phyloP scores from a whole-genome alignment of 2,329 filamentous ascomycete genomes.

The Venturia pyrina region DNA sequence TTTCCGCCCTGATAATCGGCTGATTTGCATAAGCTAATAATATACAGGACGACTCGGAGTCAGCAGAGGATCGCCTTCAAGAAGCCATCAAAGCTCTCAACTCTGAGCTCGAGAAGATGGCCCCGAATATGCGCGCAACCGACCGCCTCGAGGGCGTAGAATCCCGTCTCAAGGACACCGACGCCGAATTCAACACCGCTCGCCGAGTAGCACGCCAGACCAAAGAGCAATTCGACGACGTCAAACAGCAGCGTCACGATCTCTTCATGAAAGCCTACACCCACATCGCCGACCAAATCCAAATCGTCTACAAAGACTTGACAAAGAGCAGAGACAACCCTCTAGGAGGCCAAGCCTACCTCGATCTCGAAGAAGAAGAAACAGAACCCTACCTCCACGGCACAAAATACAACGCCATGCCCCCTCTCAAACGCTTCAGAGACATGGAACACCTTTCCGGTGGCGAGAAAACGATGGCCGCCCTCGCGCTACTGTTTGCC shows the following conservation, averaged over 20 bases:
- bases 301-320: slow-evolving; percentile 86
- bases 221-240: slow-evolving; percentile 71
- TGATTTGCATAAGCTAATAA: neutral
- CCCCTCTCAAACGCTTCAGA: slow-evolving; percentile 91
- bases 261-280: slow-evolving; percentile 92
- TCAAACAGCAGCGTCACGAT: slow-evolving; percentile 75
- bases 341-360: slow-evolving; percentile 71
- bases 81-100: slow-evolving; percentile 68
- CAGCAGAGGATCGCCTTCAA: slow-evolving; percentile 63
- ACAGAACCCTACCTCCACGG: slow-evolving; percentile 92
- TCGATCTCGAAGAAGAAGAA: slow-evolving; percentile 82
- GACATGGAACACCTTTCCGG: slow-evolving; percentile 98
- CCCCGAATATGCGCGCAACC: slow-evolving; percentile 92
- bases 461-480: slow-evolving; percentile 98
- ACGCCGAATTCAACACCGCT: slow-evolving; percentile 82
- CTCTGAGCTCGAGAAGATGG: slow-evolving; percentile 80
- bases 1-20: neutral
- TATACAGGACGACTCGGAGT: slow-evolving; percentile 47
- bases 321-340: slow-evolving; percentile 86
- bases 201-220: slow-evolving; percentile 63
- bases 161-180: slow-evolving; percentile 68
- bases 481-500: slow-evolving; percentile 88
- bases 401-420: slow-evolving; percentile 98
- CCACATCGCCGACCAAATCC: slow-evolving; percentile 92
- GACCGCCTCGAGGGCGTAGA: slow-evolving; percentile 84